These are phyloP conservation scores for Colletotrichum gloeosporioides DNA, from an alignment of 2,329 filamentous ascomycete species.

Conservation along the genomic window DNA sequence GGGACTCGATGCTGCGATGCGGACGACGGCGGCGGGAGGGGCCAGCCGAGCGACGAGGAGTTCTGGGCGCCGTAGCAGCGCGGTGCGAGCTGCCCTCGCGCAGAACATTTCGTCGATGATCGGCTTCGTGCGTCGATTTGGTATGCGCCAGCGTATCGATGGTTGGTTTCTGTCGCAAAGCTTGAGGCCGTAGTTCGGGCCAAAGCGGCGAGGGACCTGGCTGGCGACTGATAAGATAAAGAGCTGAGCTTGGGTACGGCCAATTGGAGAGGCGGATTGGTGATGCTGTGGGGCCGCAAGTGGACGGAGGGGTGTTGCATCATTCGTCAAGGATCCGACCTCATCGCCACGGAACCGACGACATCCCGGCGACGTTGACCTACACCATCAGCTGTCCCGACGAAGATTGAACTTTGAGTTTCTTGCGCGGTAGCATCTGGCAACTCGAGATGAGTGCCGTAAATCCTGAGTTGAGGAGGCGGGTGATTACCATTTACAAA, in stretches of 20 bases:
- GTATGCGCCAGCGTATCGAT: neutral
- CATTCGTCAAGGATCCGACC: neutral
- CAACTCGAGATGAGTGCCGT: slow-evolving; percentile 21
- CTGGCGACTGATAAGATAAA: slow-evolving; percentile 3
- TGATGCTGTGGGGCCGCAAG: neutral
- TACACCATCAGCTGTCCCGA: neutral
- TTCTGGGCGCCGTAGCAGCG: neutral
- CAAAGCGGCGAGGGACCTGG: neutral
- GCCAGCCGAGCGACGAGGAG: neutral
- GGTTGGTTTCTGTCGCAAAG: neutral
- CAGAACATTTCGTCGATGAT: neutral
- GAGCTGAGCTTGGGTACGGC: neutral
- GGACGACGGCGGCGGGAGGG: neutral
- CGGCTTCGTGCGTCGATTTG: neutral
- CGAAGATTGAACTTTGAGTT: neutral
- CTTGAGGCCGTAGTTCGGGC: neutral
- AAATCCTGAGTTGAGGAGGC: slow-evolving; percentile 68
- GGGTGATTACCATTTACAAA: slow-evolving; percentile 91
- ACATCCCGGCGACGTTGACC: neutral
- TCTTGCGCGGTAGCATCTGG: neutral
- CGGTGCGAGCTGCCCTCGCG: neutral
- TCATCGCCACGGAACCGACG: neutral
- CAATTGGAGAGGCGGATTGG: neutral
- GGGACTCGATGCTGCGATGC: neutral
- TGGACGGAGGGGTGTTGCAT: neutral